A percentile compares a stretch with the other conserved stretches of the same genome.
Conservation (phyloP, 139 green algal species). For the Closterium sp. region DNA sequence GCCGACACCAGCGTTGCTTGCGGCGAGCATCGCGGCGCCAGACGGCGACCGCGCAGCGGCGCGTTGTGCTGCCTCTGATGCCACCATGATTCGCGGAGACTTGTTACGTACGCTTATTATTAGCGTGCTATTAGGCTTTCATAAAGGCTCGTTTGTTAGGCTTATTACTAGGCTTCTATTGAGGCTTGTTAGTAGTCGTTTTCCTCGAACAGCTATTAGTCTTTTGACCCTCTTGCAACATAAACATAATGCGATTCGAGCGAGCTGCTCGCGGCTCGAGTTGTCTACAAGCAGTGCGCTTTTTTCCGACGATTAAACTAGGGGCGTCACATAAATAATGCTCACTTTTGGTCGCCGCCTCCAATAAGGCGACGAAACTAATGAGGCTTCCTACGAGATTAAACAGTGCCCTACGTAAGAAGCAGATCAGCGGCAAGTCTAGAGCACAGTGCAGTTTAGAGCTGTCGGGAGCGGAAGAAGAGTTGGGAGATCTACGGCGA, state of each 20-base stretch:
- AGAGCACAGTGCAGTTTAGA: neutral
- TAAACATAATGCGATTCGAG: neutral
- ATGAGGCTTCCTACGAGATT: no score
- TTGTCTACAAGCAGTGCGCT: neutral
- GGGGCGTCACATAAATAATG: no score
- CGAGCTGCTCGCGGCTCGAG: neutral
- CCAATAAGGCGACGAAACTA: no score
- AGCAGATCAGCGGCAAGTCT: no score
- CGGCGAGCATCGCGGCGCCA: neutral
- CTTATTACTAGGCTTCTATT: neutral
- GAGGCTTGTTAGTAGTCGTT: neutral
- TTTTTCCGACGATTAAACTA: no score
- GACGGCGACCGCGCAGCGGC: neutral
- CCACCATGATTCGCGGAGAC: no score
- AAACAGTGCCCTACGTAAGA: no score
- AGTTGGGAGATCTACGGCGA: neutral
- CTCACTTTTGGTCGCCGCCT: no score
- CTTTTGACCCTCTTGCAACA: neutral
- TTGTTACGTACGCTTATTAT: no score
- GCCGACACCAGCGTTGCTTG: neutral
- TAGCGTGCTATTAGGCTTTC: no score
- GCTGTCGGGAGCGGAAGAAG: no score
- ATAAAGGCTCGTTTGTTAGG: neutral
- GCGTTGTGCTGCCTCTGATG: neutral
- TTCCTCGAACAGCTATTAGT: neutral